These are phyloP conservation scores for Castanea sativa DNA, from an alignment of 306 rosid species.

Conservation along the genomic window DNA sequence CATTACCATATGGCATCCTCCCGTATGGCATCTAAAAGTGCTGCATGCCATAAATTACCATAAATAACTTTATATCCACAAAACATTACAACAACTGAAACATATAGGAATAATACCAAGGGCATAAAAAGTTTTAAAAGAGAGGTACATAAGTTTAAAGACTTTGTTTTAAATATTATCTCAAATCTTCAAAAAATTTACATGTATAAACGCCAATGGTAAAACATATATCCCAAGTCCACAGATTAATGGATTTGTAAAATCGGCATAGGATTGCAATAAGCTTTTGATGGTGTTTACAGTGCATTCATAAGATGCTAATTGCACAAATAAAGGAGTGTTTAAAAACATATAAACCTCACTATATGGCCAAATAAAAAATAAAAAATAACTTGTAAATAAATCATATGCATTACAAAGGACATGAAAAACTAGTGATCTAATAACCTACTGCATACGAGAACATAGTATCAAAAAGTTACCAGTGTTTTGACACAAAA, in stretches of 20 bases:
- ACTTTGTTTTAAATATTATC: background rate
- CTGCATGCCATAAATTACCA: conserved; percentile 39
- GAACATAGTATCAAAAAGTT: background rate
- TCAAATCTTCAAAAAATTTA: background rate
- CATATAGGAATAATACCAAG: conserved; percentile 5
- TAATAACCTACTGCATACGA: background rate
- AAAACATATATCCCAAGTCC: background rate
- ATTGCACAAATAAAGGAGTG: background rate
- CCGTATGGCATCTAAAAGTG: conserved; percentile 71
- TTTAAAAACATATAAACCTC: background rate
- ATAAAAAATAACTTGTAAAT: background rate
- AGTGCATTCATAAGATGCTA: background rate
- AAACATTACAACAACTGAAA: conserved; percentile 21
- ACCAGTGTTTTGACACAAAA: background rate
- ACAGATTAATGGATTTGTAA: background rate
- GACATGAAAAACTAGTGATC: background rate
- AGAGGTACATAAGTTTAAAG: background rate
- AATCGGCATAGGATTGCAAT: background rate
- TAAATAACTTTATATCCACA: conserved; percentile 11
- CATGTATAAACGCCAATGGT: background rate
- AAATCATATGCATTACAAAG: background rate
- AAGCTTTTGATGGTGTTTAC: background rate
- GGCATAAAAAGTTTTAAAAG: background rate
- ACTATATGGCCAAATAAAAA: background rate
- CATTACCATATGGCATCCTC: conserved; percentile 70